Base-by-base conservation (phyloP, 495 filamentous ascomycete species). In the Aspergillus wentii region DNA sequence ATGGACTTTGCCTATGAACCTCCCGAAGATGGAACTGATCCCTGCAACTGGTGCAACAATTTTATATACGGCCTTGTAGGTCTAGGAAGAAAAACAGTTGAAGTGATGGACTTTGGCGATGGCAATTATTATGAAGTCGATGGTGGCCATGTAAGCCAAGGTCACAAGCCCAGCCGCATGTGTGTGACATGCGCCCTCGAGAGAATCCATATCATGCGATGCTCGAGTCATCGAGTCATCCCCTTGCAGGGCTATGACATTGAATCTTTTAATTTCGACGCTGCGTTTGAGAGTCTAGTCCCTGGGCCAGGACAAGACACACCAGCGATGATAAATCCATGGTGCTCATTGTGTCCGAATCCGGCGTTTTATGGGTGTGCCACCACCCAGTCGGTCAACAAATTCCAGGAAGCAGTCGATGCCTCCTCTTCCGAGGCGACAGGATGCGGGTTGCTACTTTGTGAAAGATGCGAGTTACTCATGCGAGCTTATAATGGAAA, bases 401-500 rank as follows among this genome's bases (percentile, higher is more conserved):
- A 29, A 17, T 41, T 46, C 11, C 44, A 44, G 17, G 40, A 52
- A 9, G 19, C 35, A 0, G 43, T 44, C 9, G 26, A 41, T 10
- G 16, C 34, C 13, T 40, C 27, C 2, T 44, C 37, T 1, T 16
- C 16, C 11, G 43, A 47, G n/a, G 34, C 30, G 20, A 14, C 25
- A n/a, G 66, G 68, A 0, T 72, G 70, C 37, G 64, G 67, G 8
- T 32, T 72, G 22, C 29, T 53, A 23, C 46, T 71, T 5, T 72
- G 68, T 23, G 58, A 65, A 33, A 30, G 29, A 1, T 71, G 66
- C 36, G 53, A 51, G 17, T 46, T 50, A 1, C 30, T 62, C 28
- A 36, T 62, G 17, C 30, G 38, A 2, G 48, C 25, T 6, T 40
- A 51, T 17, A 35, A 48, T 7, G 61, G 59, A 1, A 43, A 59